phyloP scores from a whole-genome alignment of 345 rosid genomes.

The Microthlaspi erraticum region DNA sequence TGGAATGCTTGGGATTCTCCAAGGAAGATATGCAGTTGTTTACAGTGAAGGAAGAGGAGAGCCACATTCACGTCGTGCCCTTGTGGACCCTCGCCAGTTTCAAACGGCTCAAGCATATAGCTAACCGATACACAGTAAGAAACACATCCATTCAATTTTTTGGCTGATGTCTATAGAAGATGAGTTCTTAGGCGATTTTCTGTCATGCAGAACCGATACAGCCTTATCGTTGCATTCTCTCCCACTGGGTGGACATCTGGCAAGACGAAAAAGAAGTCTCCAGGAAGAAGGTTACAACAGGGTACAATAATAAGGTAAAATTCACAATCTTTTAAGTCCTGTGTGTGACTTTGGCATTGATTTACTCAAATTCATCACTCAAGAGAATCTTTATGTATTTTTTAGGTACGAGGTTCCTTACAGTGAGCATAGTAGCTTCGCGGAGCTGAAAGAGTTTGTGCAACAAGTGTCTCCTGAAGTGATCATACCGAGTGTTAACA shows the following conservation, averaged over 20 bases:
- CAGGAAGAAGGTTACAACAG: constrained; percentile 91
- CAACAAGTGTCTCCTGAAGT: constrained; percentile 68
- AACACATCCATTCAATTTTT: not conserved
- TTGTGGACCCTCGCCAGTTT: constrained; percentile 98
- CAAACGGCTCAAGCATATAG: constrained; percentile 79
- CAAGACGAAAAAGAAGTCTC: constrained; percentile 83
- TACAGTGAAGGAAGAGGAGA: constrained; percentile 77
- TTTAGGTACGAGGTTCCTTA: constrained; percentile 94
- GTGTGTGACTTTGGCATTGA: constrained; percentile 6
- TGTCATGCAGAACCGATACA: constrained; percentile 63
- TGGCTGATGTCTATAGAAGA: not conserved
- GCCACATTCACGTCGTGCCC: constrained; percentile 93
- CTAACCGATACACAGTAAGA: constrained; percentile 77
- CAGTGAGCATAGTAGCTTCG: constrained; percentile 90
- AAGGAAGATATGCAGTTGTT: constrained; percentile 91
- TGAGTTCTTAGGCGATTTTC: constrained; percentile 9
- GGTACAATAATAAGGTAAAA: constrained; percentile 90
- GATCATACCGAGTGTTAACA: constrained; percentile 87
- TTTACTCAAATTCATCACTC: not conserved
- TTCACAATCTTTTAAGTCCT: not conserved
- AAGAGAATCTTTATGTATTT: not conserved
- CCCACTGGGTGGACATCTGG: constrained; percentile 95
- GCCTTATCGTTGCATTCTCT: constrained; percentile 88
- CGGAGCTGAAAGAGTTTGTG: constrained; percentile 85
- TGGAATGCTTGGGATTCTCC: constrained; percentile 77